A percentile compares a stretch with the other conserved stretches of the same genome.
Evolutionary conservation across 176 grass and related monocot species (phyloP).

Genomic region (Carex kokanica): DNA sequence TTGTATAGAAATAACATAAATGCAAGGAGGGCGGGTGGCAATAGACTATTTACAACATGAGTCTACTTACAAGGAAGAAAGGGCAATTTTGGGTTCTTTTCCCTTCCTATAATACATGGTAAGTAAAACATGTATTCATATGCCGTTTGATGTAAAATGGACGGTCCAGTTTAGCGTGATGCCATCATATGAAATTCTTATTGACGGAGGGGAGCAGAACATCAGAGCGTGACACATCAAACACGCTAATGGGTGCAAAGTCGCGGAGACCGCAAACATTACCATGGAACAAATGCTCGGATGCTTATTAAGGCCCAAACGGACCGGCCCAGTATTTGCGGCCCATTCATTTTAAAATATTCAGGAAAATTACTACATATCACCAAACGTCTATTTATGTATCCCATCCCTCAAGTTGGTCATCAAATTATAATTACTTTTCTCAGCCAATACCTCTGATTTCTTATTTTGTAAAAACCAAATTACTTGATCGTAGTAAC

Average conservation of each 20-base stretch:
- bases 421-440: background rate
- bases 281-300: background rate
- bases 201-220: background rate
- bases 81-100: background rate
- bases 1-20: too few species aligned
- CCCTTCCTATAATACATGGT: background rate
- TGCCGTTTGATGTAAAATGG: background rate
- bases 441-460: background rate
- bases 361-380: background rate
- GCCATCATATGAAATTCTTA: background rate
- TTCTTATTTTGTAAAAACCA: background rate
- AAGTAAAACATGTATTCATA: background rate
- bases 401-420: background rate
- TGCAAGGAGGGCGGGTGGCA: background rate
- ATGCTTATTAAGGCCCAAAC: background rate
- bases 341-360: background rate
- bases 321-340: background rate
- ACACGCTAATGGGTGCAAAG: background rate
- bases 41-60: background rate
- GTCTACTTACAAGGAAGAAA: background rate
- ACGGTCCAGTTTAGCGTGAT: background rate
- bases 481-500: background rate
- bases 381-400: background rate
- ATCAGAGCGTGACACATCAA: background rate
- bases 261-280: background rate